Base-by-base conservation (phyloP, 2,329 filamentous ascomycete species). In the Curvularia verruculosa region DNA sequence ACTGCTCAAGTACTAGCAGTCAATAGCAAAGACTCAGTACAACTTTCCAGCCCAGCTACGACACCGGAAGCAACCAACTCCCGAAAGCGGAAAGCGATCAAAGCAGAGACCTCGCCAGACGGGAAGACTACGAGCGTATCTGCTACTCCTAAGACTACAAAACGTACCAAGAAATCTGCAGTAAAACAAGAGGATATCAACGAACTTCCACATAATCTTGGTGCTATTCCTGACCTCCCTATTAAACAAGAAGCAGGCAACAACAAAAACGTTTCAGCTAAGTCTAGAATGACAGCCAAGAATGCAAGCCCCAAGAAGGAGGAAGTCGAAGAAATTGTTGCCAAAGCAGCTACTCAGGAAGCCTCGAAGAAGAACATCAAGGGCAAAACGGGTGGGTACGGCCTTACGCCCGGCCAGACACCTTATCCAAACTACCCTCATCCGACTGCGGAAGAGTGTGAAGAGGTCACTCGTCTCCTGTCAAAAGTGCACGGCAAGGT, bases 381-480 rank as follows among this genome's bases (percentile, higher is more conserved):
- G 44, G 69, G 74, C 43, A 80, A 81, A 59, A 75, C 72, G 49
- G 74, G 68, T 41, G 73, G 75, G 45, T 81, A 81, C 54, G 78
- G 80, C 12, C 72, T 83, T 24, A 81, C 76, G 9, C 79, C 79
- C 12, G 81, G 81, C 23, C 59, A 75, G 50, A 83, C 86, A 1
- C 91, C 91, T 0, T 96, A 89, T 62, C 89, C 90, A 0, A 80
- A 88, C 54, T 89, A 85, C 73, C 65, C 74, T 2, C 83, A 82
- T 53, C 91, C 91, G 0, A 92, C 88, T 0, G 67, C 81, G 0
- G 84, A 87, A 49, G 86, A 91, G 65, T 93, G 90, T 69, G 82
- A 88, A 60, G 83, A 89, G 66, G 89, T 94, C 4, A 84, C 87
- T 53, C 77, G 80, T 1, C 78, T 94, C 2, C 83, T 96, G 0